These are phyloP conservation scores for Daldinia eschscholtzii DNA, from an alignment of 2,329 filamentous ascomycete genomes.

Conservation along the genomic window DNA sequence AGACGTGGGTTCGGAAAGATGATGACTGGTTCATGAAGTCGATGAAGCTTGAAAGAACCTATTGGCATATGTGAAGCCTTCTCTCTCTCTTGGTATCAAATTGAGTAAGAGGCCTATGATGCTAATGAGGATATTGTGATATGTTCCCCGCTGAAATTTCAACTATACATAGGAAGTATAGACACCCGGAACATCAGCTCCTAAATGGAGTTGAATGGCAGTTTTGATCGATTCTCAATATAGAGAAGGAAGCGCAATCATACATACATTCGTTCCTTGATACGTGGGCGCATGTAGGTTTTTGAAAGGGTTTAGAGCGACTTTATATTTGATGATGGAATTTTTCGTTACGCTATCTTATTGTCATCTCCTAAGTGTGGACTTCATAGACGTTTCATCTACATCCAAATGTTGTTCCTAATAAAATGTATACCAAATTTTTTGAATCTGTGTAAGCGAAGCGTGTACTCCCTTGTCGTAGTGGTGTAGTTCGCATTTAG, in stretches of 20 bases:
- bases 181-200: slow-evolving; percentile 1
- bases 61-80: neutral
- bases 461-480: neutral
- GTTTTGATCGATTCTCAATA: neutral
- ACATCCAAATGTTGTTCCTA: neutral
- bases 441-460: neutral
- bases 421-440: neutral
- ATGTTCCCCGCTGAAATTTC: neutral
- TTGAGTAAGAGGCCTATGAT: neutral
- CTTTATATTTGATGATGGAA: neutral
- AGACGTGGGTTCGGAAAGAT: slow-evolving; percentile 14
- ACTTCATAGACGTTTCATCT: neutral
- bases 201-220: neutral
- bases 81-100: neutral
- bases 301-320: neutral
- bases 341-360: neutral
- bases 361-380: neutral
- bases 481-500: neutral
- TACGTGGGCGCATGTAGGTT: neutral
- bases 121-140: neutral
- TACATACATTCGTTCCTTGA: neutral
- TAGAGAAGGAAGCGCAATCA: neutral
- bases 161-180: neutral
- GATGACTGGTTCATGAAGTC: slow-evolving; percentile 8
- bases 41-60: slow-evolving; percentile 1